A percentile compares a stretch with the other conserved stretches of the same genome.
These are phyloP conservation scores for Chaetomiaceae sp. DNA, from an alignment of 2,329 filamentous ascomycete species.

Conservation along the genomic window DNA sequence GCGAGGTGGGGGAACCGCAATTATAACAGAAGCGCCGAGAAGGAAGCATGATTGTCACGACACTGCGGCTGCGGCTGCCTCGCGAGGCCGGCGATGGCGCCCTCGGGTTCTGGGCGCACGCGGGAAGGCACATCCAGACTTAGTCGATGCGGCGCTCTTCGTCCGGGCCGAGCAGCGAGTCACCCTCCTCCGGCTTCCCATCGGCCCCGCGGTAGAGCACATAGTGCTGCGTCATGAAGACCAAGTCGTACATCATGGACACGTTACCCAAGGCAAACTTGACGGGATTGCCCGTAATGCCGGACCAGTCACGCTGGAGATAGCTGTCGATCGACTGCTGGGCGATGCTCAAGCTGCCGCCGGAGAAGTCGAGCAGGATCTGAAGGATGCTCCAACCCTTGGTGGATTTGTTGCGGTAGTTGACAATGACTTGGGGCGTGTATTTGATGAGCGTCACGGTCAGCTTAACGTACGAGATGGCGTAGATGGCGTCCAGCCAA, in stretches of 20 bases:
- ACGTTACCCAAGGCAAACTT: slow-evolving; percentile 86
- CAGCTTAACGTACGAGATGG: slow-evolving; percentile 84
- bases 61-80: not conserved
- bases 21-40: not conserved
- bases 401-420: slow-evolving; percentile 81
- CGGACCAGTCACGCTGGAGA: slow-evolving; percentile 81
- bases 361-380: slow-evolving; percentile 77
- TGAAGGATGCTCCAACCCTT: slow-evolving; percentile 81
- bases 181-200: slow-evolving; percentile 34
- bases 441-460: slow-evolving; percentile 89
- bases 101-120: not conserved
- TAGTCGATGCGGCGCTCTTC: slow-evolving; percentile 27
- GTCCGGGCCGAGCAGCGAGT: slow-evolving; percentile 34
- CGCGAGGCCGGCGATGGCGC: not conserved
- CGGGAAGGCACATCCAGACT: not conserved
- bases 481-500: slow-evolving; percentile 60
- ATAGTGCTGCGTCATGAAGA: slow-evolving; percentile 89
- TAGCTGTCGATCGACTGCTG: slow-evolving; percentile 85
- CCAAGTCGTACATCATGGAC: slow-evolving; percentile 76
- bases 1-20: not conserved
- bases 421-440: slow-evolving; percentile 77
- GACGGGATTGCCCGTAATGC: slow-evolving; percentile 84
- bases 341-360: slow-evolving; percentile 73
- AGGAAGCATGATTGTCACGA: not conserved
- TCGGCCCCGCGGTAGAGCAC: slow-evolving; percentile 57